Evolutionary conservation across 306 rosid species (phyloP).

Genomic region (Boehmeria nivea): DNA sequence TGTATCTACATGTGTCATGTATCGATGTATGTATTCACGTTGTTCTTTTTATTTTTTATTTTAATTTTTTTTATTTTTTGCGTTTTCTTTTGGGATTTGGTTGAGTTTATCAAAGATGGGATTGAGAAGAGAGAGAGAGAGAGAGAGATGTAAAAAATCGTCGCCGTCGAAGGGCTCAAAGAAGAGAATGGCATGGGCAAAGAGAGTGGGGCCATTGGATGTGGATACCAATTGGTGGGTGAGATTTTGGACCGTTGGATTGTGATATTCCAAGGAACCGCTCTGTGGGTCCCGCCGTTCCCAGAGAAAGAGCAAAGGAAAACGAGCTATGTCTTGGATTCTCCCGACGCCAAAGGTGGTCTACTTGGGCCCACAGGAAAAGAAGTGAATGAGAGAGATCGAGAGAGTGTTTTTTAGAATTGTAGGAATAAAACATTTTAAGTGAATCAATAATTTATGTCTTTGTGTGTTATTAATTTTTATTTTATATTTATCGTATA

Average conservation of each 20-base stretch:
- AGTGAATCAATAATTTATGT: too few species aligned
- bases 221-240: not conserved
- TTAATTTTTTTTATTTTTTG: not conserved
- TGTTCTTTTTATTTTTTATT: not conserved
- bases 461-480: too few species aligned
- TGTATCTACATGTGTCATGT: too few species aligned
- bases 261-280: not conserved
- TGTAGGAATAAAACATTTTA: too few species aligned
- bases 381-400: too few species aligned
- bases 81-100: not conserved
- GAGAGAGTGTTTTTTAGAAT: too few species aligned
- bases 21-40: too few species aligned
- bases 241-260: constrained; percentile 17
- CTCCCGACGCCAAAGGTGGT: not conserved
- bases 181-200: constrained; percentile 10
- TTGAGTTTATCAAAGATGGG: not conserved
- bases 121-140: too few species aligned
- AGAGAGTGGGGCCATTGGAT: too few species aligned
- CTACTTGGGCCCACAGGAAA: too few species aligned
- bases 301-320: not conserved
- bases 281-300: constrained; percentile 2
- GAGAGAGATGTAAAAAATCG: constrained; percentile 44
- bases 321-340: not conserved
- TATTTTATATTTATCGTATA: too few species aligned
- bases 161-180: constrained; percentile 53